Conservation (phyloP, 441 rosid species). For the Melastoma candidum region DNA sequence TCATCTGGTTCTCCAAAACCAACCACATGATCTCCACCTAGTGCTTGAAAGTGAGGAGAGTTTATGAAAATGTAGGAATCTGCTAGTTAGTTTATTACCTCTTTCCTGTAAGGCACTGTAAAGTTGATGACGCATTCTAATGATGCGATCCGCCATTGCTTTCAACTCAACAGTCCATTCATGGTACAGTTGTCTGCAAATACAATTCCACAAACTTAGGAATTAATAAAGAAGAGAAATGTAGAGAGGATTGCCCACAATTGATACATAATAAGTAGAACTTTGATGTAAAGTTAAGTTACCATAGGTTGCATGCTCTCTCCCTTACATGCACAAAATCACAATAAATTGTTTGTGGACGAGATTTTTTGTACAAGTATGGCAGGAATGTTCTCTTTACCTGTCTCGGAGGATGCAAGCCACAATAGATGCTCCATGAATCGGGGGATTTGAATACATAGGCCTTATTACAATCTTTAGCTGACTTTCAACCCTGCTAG, state of each 20-base stretch:
- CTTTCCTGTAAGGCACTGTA: slow-evolving; percentile 53
- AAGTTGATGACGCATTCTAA: slow-evolving; percentile 73
- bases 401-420: slow-evolving; percentile 58
- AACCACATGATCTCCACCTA: no score
- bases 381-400: slow-evolving; percentile 19
- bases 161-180: slow-evolving; percentile 90
- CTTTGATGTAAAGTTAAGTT: no score
- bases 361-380: not conserved
- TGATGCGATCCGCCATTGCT: slow-evolving; percentile 93
- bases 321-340: no score
- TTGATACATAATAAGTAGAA: not conserved
- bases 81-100: slow-evolving; percentile 25
- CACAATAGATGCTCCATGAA: slow-evolving; percentile 90
- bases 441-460: slow-evolving; percentile 91
- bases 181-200: slow-evolving; percentile 47
- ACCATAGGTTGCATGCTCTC: no score
- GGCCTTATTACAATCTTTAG: slow-evolving; percentile 85
- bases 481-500: slow-evolving; percentile 82
- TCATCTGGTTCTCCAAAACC: no score
- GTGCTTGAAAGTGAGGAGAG: no score
- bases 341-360: not conserved
- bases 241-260: not conserved
- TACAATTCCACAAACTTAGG: slow-evolving; percentile 2
- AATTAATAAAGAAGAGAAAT: not conserved
- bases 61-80: no score